Base-by-base conservation (phyloP, 306 rosid species). In the Vigna angularis region DNA sequence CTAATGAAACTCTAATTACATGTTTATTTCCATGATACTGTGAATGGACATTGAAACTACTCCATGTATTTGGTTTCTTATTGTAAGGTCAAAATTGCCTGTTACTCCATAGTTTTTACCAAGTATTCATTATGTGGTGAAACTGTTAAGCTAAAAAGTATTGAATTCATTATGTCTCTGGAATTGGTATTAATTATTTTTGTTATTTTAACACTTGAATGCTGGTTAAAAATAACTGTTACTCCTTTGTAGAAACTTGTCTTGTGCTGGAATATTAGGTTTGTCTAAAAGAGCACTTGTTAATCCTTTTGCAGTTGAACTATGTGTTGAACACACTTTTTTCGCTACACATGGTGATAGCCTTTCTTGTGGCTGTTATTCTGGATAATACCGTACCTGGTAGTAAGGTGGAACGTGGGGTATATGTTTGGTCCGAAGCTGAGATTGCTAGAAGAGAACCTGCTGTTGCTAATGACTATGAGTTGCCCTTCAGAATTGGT, bases 331-430 rank as follows among this genome's bases (percentile, higher is more conserved):
- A 95, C 88, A 93, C 99, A 2, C 86, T 95, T 44, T 78, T 93
- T 65, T 93, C 99, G 1, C 79, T 95, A 53, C 89, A 91, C 90
- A 95, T 95, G 98, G 94, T 95, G 87, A 83, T 95, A 32, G 98
- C 97, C 8, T 93, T 95, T 86, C 86, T 95, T 40, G 94, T 86
- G 26, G 99, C 98, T 57, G 82, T 90, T 73, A 85, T 93, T 82
- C 96, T 95, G 78, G 98, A 95, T 80, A 93, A 95, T 75, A 93
- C 99, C 4, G 98, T 95, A 53, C 99, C 99, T n/a, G 99, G 99
- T 50, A 91, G 93, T 75, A 83, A 77, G 83, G 93, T 87, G 78
- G 99, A 95, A 86, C 97, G 97, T 3, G 99, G 99, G 70, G 99
- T 95, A 28, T 95, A 95, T 45, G 94, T 93, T 65, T 95, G 99